Conservation (phyloP, 768 basidiomycete species). For the Termitomyces sp. region DNA sequence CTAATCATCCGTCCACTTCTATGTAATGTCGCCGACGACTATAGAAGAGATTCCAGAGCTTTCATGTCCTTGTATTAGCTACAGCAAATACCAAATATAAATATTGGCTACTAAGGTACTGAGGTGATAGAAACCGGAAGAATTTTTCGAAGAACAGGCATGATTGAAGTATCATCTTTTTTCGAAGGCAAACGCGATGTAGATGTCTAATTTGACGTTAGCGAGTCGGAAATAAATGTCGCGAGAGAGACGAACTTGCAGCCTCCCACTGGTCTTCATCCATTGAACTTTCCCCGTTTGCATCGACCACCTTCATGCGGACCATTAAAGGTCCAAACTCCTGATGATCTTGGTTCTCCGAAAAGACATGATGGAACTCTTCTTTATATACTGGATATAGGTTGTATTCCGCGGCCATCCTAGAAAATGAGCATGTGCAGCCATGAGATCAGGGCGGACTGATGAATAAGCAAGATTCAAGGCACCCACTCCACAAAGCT, state of each 20-base stretch:
- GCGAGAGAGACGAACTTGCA: slow-evolving; percentile 66
- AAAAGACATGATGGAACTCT: slow-evolving; percentile 87
- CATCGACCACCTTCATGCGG: slow-evolving; percentile 89
- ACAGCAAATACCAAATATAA: slow-evolving; percentile 7
- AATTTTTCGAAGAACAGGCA: neutral
- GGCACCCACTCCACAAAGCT: slow-evolving; percentile 83
- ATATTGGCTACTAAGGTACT: slow-evolving; percentile 10
- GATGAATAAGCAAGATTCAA: slow-evolving; percentile 6
- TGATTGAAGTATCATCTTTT: slow-evolving; percentile 36
- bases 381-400: slow-evolving; percentile 73
- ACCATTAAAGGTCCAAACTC: slow-evolving; percentile 83
- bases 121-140: neutral
- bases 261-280: slow-evolving; percentile 97
- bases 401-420: slow-evolving; percentile 80
- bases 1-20: neutral
- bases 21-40: neutral
- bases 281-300: slow-evolving; percentile 85
- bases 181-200: slow-evolving; percentile 89
- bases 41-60: neutral
- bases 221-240: neutral
- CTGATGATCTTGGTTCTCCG: slow-evolving; percentile 69
- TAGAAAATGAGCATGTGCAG: slow-evolving; percentile 21
- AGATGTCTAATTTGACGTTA: slow-evolving; percentile 62
- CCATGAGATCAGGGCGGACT: neutral
- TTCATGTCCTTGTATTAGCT: slow-evolving; percentile 11